A percentile compares a stretch with the other conserved stretches of the same genome.
Conservation (phyloP, 331 rosid species). For the Prunus yedoensis region DNA sequence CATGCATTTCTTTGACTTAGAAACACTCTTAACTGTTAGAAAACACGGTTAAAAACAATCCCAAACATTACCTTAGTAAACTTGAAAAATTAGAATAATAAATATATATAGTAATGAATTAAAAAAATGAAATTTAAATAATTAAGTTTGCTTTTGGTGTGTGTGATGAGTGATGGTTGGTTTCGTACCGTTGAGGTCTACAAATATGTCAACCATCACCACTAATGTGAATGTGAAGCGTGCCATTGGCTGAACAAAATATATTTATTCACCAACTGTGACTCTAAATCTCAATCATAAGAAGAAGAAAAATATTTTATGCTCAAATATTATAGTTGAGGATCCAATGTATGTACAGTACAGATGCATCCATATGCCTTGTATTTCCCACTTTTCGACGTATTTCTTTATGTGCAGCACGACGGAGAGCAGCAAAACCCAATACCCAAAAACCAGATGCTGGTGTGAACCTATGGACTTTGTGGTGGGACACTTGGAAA, state of each 20-base stretch:
- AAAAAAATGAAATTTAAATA: background rate
- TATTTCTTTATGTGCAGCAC: background rate
- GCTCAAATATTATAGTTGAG: background rate
- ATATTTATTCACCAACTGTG: background rate
- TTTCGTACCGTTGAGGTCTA: background rate
- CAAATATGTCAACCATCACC: constrained; percentile 10
- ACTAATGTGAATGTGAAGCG: background rate
- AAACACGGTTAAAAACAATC: too few species aligned
- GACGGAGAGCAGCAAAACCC: background rate
- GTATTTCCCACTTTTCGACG: background rate
- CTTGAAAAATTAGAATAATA: too few species aligned
- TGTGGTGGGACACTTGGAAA: too few species aligned
- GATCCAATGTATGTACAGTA: constrained; percentile 18
- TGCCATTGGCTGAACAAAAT: background rate
- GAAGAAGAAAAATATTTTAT: too few species aligned
- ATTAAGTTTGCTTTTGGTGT: background rate
- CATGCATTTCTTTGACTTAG: too few species aligned
- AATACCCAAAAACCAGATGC: constrained; percentile 5
- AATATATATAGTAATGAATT: too few species aligned
- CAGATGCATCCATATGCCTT: background rate
- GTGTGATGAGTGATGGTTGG: background rate
- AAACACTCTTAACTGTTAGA: too few species aligned
- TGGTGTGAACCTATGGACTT: constrained; percentile 28
- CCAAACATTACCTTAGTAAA: too few species aligned
- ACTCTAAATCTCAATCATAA: background rate